Percentiles rank a stretch among this genome's conserved stretches.
Conservation (phyloP, 805 yeast species). For the Candida krabiensis region DNA sequence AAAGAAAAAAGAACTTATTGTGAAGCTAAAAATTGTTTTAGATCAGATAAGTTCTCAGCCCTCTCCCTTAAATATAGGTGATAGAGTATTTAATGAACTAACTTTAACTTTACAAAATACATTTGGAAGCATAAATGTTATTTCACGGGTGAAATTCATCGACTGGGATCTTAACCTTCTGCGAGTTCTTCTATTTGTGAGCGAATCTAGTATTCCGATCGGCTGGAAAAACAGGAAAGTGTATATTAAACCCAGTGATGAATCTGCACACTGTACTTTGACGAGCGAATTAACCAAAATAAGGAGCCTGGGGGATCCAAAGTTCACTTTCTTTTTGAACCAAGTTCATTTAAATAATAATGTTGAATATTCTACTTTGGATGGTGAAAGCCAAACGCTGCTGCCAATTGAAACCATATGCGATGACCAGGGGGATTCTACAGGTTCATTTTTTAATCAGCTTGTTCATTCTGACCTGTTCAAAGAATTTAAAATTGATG, state of each 20-base stretch:
- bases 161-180: conserved; percentile 56
- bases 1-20: conserved; percentile 1
- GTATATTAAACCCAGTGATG: conserved; percentile 17
- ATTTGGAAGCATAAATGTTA: conserved; percentile 4
- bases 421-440: background rate
- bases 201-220: conserved; percentile 12
- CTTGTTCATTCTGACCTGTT: conserved; percentile 45
- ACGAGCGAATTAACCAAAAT: conserved; percentile 26
- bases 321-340: conserved; percentile 14
- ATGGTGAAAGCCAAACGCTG: no score
- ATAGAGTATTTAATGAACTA: conserved; percentile 25
- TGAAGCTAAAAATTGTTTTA: conserved; percentile 17
- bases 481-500: conserved; percentile 47
- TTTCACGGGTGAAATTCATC: conserved; percentile 39
- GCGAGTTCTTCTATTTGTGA: conserved; percentile 45
- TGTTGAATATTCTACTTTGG: no score
- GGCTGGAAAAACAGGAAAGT: conserved; percentile 14
- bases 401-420: background rate
- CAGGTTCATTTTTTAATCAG: no score
- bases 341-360: conserved; percentile 9
- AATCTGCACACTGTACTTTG: conserved; percentile 13
- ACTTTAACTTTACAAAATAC: conserved; percentile 17
- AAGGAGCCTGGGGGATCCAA: conserved; percentile 9
- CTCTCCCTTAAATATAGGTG: conserved; percentile 21
- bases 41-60: conserved; percentile 17